Evolutionary conservation across 2,329 filamentous ascomycete genomes (phyloP).

Genomic region (Aspergillus chevalieri): DNA sequence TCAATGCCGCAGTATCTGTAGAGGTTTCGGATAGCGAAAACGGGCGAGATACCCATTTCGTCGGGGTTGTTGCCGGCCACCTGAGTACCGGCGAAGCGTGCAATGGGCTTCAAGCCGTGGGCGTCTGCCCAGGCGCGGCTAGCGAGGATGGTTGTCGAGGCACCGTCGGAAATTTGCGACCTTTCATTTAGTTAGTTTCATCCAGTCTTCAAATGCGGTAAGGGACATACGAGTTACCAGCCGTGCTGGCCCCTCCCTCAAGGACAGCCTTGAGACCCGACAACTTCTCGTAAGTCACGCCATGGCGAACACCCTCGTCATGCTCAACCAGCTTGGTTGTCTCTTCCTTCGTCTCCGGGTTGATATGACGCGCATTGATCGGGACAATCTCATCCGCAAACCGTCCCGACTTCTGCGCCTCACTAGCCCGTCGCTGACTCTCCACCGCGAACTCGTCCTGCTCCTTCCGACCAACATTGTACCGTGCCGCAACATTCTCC

Average conservation of each 20-base stretch:
- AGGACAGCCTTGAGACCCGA: slow-evolving; percentile 80
- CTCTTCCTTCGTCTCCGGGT: slow-evolving; percentile 66
- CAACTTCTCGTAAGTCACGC: slow-evolving; percentile 74
- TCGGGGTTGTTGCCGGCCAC: slow-evolving; percentile 79
- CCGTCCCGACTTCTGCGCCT: slow-evolving; percentile 75
- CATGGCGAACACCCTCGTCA: slow-evolving; percentile 82
- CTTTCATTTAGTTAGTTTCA: slow-evolving; percentile 1
- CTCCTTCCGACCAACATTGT: slow-evolving; percentile 66
- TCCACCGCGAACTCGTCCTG: slow-evolving; percentile 81
- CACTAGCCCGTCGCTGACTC: slow-evolving; percentile 76
- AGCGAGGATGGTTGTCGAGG: slow-evolving; percentile 81
- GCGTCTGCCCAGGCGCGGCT: slow-evolving; percentile 78
- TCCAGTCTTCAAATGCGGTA: neutral
- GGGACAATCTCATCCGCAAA: slow-evolving; percentile 89
- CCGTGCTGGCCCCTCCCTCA: slow-evolving; percentile 74
- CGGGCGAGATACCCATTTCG: slow-evolving; percentile 76
- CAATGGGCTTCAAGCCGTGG: slow-evolving; percentile 78
- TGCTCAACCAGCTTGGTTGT: slow-evolving; percentile 50
- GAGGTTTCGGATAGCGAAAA: slow-evolving; percentile 65
- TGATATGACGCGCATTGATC: slow-evolving; percentile 71
- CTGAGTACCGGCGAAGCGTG: slow-evolving; percentile 84
- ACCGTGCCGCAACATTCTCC: slow-evolving; percentile 87
- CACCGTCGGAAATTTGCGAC: slow-evolving; percentile 36
- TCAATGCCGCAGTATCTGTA: slow-evolving; percentile 67
- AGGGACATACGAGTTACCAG: slow-evolving; percentile 47